These are phyloP conservation scores for Kwoniella heveanensis DNA, from an alignment of 768 basidiomycete species.

Conservation along the genomic window DNA sequence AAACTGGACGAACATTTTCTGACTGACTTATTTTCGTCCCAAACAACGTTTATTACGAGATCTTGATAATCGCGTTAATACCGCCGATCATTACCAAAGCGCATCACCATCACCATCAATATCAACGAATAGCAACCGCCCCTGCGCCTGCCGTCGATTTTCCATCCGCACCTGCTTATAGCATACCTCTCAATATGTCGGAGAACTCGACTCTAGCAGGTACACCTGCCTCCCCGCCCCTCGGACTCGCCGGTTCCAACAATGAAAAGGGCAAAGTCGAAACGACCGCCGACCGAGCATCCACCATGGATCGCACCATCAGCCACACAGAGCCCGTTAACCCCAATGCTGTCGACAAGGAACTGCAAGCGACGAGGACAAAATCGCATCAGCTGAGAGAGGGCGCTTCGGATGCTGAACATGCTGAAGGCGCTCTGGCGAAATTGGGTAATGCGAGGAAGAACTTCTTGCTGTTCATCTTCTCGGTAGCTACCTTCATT, in stretches of 20 bases:
- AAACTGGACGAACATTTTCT: no score
- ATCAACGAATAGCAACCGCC: no score
- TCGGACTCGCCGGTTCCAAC: not conserved
- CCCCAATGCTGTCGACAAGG: not conserved
- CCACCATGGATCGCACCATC: not conserved
- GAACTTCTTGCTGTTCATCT: constrained; percentile 32
- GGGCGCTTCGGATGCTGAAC: constrained; percentile 5
- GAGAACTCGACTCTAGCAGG: not conserved
- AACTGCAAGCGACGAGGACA: not conserved
- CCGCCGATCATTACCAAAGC: not conserved
- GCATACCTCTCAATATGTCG: not conserved
- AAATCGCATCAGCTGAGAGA: not conserved
- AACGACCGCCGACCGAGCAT: not conserved
- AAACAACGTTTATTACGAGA: no score
- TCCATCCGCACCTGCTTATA: no score
- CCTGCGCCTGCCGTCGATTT: no score
- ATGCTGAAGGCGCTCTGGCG: constrained; percentile 24
- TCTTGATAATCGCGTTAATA: not conserved
- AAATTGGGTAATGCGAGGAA: constrained; percentile 25
- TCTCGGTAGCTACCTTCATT: constrained; percentile 33
- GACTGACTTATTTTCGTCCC: no score
- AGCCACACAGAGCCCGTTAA: not conserved
- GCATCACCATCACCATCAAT: not conserved
- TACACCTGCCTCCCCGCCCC: not conserved
- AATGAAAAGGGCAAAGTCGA: not conserved